A percentile compares a stretch with the other conserved stretches of the same genome.
Evolutionary conservation across 768 basidiomycete species (phyloP).

Genomic region (Xanthoconium purpureum): DNA sequence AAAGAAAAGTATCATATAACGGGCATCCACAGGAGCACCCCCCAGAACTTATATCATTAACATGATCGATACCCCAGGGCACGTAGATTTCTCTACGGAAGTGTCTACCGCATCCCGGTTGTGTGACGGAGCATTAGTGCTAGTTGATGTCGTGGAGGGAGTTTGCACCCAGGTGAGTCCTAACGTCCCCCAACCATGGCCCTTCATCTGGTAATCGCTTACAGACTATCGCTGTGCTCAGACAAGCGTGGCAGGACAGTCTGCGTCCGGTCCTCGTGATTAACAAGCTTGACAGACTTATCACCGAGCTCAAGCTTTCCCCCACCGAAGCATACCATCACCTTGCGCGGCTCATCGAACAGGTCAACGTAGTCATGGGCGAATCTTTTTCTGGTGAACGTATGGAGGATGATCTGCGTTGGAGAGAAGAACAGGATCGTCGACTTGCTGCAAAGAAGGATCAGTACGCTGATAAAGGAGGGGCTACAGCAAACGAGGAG

Average conservation of each 20-base stretch:
- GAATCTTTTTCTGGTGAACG: constrained; percentile 91
- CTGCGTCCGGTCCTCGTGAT: constrained; percentile 91
- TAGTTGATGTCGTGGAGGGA: constrained; percentile 96
- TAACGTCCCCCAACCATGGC: neutral
- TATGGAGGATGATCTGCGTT: constrained; percentile 94
- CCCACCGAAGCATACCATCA: constrained; percentile 94
- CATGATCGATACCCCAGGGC: constrained; percentile 98
- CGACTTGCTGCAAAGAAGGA: constrained; percentile 77
- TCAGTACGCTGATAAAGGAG: constrained; percentile 60
- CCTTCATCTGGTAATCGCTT: neutral
- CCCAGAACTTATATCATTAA: constrained; percentile 81
- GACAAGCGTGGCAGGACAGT: constrained; percentile 91
- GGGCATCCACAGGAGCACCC: constrained; percentile 45
- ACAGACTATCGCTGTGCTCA: constrained; percentile 91
- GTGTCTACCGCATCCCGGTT: constrained; percentile 92
- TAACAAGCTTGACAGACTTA: constrained; percentile 93
- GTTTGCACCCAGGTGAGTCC: constrained; percentile 89
- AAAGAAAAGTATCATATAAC: constrained; percentile 27
- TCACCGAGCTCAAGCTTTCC: constrained; percentile 88
- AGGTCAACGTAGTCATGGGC: constrained; percentile 98
- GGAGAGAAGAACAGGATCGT: constrained; percentile 89
- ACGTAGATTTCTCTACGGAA: constrained; percentile 97
- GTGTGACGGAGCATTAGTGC: constrained; percentile 92
- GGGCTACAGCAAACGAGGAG: constrained; percentile 53
- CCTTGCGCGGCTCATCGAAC: constrained; percentile 88